Conservation (phyloP, 169 alveolate species). For the Plasmodium gallinaceum region DNA sequence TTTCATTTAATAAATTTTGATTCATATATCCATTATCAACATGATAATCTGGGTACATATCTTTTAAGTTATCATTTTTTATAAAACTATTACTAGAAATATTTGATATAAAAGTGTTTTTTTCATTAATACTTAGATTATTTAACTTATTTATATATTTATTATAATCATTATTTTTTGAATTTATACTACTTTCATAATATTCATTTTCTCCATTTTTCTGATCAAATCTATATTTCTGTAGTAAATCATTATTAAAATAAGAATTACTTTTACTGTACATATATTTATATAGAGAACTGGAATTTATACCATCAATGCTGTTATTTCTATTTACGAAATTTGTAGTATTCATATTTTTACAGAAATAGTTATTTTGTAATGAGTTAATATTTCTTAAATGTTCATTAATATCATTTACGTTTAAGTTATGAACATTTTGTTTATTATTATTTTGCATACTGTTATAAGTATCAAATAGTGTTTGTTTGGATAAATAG, state of each 20-base stretch:
- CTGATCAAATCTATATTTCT: background rate
- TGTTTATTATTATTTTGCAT: slow-evolving; percentile 11
- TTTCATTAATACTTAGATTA: background rate
- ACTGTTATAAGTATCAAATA: slow-evolving; percentile 10
- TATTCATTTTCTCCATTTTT: background rate
- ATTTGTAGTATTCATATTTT: background rate
- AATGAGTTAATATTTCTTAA: slow-evolving; percentile 1
- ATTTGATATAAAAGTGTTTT: background rate
- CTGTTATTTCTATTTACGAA: background rate
- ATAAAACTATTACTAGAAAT: slow-evolving; percentile 1
- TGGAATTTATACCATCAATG: background rate
- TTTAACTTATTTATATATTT: background rate
- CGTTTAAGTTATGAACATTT: background rate
- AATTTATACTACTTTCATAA: background rate
- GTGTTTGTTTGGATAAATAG: slow-evolving; percentile 27
- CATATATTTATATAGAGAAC: slow-evolving; percentile 3
- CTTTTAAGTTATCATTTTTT: background rate
- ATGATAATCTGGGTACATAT: background rate
- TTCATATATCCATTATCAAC: background rate
- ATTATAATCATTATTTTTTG: background rate
- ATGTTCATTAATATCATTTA: background rate
- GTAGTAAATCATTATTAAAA: background rate
- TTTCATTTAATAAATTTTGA: background rate
- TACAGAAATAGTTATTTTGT: background rate
- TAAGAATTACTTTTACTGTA: background rate